Evolutionary conservation across 176 grass and related monocot genomes (phyloP).

Genomic region (Oryza rufipogon): DNA sequence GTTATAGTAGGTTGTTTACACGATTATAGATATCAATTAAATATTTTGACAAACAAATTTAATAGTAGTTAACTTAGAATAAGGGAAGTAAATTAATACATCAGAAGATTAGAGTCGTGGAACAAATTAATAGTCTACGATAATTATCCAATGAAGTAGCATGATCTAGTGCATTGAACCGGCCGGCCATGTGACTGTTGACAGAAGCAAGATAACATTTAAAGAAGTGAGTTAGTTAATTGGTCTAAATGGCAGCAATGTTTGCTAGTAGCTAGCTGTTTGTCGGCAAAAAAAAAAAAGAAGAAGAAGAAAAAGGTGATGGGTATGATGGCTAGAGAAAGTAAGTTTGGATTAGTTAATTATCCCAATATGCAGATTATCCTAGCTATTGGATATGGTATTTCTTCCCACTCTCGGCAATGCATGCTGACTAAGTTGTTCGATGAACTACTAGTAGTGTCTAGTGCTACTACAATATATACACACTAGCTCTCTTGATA

Average conservation of each 20-base stretch:
- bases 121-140: no score
- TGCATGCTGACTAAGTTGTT: not conserved
- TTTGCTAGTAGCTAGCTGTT: not conserved
- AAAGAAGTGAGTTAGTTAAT: not conserved
- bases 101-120: no score
- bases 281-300: constrained; percentile 11
- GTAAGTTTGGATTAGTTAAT: not conserved
- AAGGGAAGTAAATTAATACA: no score
- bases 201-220: not conserved
- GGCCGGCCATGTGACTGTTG: constrained; percentile 9
- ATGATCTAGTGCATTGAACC: not conserved
- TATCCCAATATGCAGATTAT: not conserved
- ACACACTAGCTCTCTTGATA: not conserved
- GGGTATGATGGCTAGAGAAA: not conserved
- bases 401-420: constrained; percentile 12
- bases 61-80: no score
- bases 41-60: no score
- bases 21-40: no score
- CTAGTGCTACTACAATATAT: not conserved
- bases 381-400: constrained; percentile 12
- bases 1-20: no score
- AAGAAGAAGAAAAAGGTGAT: not conserved
- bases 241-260: not conserved
- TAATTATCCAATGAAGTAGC: not conserved
- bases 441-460: not conserved